Base-by-base conservation (phyloP, 805 yeast genomes). In the Cyberlindnera misumaiensis region DNA sequence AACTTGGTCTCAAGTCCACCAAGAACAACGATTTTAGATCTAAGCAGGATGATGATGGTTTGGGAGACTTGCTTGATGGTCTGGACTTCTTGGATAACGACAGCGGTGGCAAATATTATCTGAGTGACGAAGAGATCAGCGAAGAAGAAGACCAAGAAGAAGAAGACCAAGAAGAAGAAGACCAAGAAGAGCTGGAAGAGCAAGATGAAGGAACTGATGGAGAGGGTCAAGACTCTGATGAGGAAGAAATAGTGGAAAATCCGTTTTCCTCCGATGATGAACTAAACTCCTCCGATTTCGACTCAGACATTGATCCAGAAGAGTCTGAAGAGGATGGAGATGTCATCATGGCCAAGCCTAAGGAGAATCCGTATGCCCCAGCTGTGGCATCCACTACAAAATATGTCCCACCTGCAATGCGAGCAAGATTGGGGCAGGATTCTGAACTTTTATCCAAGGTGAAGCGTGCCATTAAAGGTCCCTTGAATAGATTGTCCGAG, bases 371-470 rank as follows among this genome's bases (percentile, higher is more conserved):
- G 5, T 84, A 80, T 52, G 73, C 77, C 30, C 83, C 88, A 0
- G 84, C 87, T 10, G 64, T 57, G 5, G 11, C 30, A n/a, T 13
- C 32, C n/a, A 18, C 41, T 2, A 39, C 36, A 1, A 68, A 73
- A 44, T 90, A 93, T 55, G 64, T 90, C 12, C 97, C 98, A 1
- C 98, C 97, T 0, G 88, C 95, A 0, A 59, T 83, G 40, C 72
- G 97, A 42, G 70, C 75, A 32, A 71, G 68, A 49, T 44, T 71
- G 42, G 52, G 53, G 4, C 9, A 37, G 11, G 68, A 67, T 18
- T 63, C 73, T 15, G 76, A 72, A 42, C 77, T 71, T 39, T 55
- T 67, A 7, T 35, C 64, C 3, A 72, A 68, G 28, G 62, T 89
- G 28, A 71, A 72, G 38, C 75, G 78, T 49, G 63, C 76, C 5